These are phyloP conservation scores for Diaporthe helianthi DNA, from an alignment of 2,329 filamentous ascomycete genomes.

Conservation along the genomic window DNA sequence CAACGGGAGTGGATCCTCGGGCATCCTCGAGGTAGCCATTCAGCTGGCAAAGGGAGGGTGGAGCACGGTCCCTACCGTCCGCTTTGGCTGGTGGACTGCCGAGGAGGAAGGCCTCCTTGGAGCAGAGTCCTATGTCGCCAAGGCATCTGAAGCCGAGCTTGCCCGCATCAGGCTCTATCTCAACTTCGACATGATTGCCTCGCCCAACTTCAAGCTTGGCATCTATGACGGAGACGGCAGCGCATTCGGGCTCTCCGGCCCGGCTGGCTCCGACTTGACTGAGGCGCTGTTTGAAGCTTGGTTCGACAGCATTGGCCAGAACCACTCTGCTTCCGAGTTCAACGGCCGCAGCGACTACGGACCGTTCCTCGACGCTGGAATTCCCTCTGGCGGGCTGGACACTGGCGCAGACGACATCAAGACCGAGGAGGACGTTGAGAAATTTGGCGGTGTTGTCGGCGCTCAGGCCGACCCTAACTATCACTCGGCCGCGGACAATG, in stretches of 20 bases:
- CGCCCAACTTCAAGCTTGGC: conserved; percentile 36
- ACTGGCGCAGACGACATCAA: conserved; percentile 55
- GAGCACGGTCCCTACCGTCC: conserved; percentile 43
- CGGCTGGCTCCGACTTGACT: conserved; percentile 5
- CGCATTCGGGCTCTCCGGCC: conserved; percentile 12
- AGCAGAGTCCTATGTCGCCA: conserved; percentile 47
- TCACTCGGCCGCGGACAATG: conserved; percentile 7
- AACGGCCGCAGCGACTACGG: conserved; percentile 67
- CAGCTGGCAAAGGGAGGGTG: conserved; percentile 41
- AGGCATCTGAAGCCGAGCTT: conserved; percentile 43
- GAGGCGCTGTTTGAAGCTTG: conserved; percentile 10
- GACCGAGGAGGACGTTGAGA: conserved; percentile 11
- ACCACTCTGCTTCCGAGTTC: conserved; percentile 46
- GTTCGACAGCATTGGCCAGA: conserved; percentile 39
- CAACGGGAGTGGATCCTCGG: conserved; percentile 51
- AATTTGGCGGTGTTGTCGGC: conserved; percentile 17
- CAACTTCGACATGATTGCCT: conserved; percentile 53
- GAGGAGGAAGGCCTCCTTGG: conserved; percentile 51
- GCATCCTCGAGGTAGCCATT: conserved; percentile 48
- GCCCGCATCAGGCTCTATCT: conserved; percentile 48
- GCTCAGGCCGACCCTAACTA: conserved; percentile 8
- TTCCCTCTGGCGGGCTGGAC: conserved; percentile 63
- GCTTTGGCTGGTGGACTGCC: conserved; percentile 54
- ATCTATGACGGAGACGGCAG: conserved; percentile 21
- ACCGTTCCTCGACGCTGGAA: conserved; percentile 63